Conservation (phyloP, 202 grass and related monocot genomes). For the Brachypodium distachyon region DNA sequence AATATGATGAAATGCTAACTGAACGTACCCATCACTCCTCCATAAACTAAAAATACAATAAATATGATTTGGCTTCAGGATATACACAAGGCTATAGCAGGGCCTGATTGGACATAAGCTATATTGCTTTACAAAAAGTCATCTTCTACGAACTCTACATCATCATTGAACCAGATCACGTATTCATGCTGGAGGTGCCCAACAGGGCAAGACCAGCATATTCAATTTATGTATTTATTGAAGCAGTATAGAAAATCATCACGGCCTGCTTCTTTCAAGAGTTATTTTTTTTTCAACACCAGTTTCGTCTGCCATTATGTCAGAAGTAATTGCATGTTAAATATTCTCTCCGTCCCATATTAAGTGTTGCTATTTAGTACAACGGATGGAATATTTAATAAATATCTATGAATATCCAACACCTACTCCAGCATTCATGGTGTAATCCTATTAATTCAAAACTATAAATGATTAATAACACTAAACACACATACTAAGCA, state of each 20-base stretch:
- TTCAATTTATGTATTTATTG: conserved; percentile 4
- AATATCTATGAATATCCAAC: conserved; percentile 4
- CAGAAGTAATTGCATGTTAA: neutral
- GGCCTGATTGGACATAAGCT: neutral
- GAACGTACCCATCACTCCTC: no score
- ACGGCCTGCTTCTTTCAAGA: neutral
- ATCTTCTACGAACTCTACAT: neutral
- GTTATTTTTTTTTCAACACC: neutral
- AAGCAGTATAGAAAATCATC: neutral
- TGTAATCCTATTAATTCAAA: neutral
- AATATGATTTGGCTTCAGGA: no score
- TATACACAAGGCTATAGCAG: no score
- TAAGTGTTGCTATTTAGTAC: no score
- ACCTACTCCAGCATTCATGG: conserved; percentile 4
- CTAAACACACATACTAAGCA: conserved; percentile 1
- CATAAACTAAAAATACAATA: no score
- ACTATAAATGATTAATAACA: neutral
- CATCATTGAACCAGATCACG: neutral
- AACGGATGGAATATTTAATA: no score
- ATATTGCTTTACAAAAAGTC: neutral
- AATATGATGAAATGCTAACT: no score
- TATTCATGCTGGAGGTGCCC: neutral
- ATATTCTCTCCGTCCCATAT: neutral
- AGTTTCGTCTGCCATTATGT: neutral
- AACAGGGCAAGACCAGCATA: neutral